Evolutionary conservation across 2,329 filamentous ascomycete species (phyloP).

Genomic region (Penicillium sp.): DNA sequence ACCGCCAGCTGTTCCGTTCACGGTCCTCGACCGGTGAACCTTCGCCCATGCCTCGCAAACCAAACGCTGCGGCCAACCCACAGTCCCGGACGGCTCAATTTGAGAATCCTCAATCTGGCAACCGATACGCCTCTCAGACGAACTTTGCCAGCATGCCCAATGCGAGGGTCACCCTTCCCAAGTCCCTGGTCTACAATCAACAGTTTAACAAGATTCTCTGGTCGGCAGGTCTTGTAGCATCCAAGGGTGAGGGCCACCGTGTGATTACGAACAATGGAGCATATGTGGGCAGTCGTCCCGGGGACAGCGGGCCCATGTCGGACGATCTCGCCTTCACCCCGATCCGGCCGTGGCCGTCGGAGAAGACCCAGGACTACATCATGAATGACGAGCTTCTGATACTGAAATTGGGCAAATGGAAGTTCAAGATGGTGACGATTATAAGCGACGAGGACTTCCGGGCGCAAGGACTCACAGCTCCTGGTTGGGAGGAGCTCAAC

Average conservation of each 20-base stretch:
- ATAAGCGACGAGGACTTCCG: slow-evolving; percentile 52
- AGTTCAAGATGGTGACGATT: slow-evolving; percentile 53
- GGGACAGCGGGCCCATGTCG: slow-evolving; percentile 39
- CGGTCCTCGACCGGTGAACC: slow-evolving; percentile 33
- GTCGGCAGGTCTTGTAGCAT: slow-evolving; percentile 49
- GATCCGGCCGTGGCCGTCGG: slow-evolving; percentile 41
- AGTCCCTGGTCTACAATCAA: slow-evolving; percentile 46
- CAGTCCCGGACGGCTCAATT: slow-evolving; percentile 24
- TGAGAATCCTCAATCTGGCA: slow-evolving; percentile 32
- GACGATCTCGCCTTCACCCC: slow-evolving; percentile 48
- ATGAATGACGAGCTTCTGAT: slow-evolving; percentile 51
- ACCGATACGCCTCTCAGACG: slow-evolving; percentile 37
- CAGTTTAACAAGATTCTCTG: slow-evolving; percentile 48
- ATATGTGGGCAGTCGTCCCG: slow-evolving; percentile 45
- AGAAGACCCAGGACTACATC: slow-evolving; percentile 47
- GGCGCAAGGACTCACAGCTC: slow-evolving; percentile 42
- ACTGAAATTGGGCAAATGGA: slow-evolving; percentile 56
- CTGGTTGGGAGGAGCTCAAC: slow-evolving; percentile 46
- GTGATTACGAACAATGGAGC: slow-evolving; percentile 48
- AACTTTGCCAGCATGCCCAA: slow-evolving; percentile 38
- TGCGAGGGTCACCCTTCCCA: slow-evolving; percentile 43
- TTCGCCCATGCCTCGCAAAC: slow-evolving; percentile 26
- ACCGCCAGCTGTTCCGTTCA: slow-evolving; percentile 46
- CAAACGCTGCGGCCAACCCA: slow-evolving; percentile 15
- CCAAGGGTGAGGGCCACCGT: slow-evolving; percentile 50